phyloP scores from a whole-genome alignment of 1,284 basidiomycete species.

The Ceratobasidium sp. region DNA sequence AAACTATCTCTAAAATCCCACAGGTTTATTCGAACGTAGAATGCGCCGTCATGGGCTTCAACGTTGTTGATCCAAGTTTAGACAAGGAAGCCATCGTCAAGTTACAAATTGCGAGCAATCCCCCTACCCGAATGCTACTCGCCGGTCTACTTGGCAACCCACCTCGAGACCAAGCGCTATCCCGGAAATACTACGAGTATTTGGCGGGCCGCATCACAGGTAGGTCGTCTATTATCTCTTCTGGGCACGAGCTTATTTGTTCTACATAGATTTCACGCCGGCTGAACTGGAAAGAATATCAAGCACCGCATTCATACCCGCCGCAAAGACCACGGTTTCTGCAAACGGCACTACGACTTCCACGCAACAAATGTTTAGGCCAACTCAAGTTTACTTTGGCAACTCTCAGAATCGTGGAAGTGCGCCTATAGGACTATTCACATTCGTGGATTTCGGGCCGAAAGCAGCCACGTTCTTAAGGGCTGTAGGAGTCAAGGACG shows the following conservation, averaged over 20 bases:
- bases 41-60: slow-evolving; percentile 83
- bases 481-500: slow-evolving; percentile 87
- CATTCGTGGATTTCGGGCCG: slow-evolving; percentile 90
- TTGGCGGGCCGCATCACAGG: slow-evolving; percentile 80
- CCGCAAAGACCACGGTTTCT: slow-evolving; percentile 47
- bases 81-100: slow-evolving; percentile 73
- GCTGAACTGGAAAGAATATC: slow-evolving; percentile 55
- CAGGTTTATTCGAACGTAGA: slow-evolving; percentile 81
- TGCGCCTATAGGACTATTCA: slow-evolving; percentile 83
- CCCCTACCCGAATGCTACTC: slow-evolving; percentile 75
- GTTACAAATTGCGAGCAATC: slow-evolving; percentile 81
- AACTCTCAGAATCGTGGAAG: slow-evolving; percentile 53
- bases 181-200: slow-evolving; percentile 79
- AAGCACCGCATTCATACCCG: slow-evolving; percentile 59
- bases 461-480: slow-evolving; percentile 87
- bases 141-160: slow-evolving; percentile 72
- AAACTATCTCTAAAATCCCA: background rate
- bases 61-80: slow-evolving; percentile 69
- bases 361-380: slow-evolving; percentile 65
- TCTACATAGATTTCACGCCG: slow-evolving; percentile 53
- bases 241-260: background rate
- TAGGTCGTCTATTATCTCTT: slow-evolving; percentile 53
- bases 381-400: slow-evolving; percentile 75
- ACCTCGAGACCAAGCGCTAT: slow-evolving; percentile 69
- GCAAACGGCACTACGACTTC: slow-evolving; percentile 48